Evolutionary conservation across 768 basidiomycete species (phyloP).

Genomic region (Collybia nuda): DNA sequence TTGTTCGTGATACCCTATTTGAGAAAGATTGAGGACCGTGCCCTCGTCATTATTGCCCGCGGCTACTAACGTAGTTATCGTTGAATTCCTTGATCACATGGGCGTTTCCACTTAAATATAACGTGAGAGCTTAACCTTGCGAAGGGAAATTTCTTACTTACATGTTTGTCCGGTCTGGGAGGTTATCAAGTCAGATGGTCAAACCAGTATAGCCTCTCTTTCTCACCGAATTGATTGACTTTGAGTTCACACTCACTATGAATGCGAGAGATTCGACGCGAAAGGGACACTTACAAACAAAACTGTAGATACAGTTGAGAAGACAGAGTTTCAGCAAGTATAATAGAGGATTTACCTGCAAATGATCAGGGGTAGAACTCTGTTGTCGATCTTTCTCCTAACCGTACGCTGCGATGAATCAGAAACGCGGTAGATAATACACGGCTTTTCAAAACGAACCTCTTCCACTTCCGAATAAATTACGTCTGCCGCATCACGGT

Average conservation of each 20-base stretch:
- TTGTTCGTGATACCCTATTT: constrained; percentile 49
- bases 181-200: neutral
- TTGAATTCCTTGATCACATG: constrained; percentile 55
- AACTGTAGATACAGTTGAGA: constrained; percentile 24
- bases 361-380: constrained; percentile 49
- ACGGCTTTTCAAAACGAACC: constrained; percentile 21
- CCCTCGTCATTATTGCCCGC: neutral
- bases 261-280: too few species aligned
- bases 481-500: constrained; percentile 47
- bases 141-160: constrained; percentile 18
- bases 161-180: constrained; percentile 59
- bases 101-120: constrained; percentile 45
- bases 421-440: neutral
- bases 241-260: neutral
- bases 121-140: neutral
- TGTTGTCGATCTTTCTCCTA: constrained; percentile 47
- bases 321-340: neutral
- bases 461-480: constrained; percentile 49
- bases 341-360: constrained; percentile 34
- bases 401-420: constrained; percentile 33
- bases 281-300: constrained; percentile 39
- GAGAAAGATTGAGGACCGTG: neutral
- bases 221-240: constrained; percentile 50
- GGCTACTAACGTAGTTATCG: constrained; percentile 42
- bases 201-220: neutral